These are phyloP conservation scores for Kalanchoe fedtschenkoi DNA, from an alignment of 164 flowering plant genomes.

Conservation along the genomic window DNA sequence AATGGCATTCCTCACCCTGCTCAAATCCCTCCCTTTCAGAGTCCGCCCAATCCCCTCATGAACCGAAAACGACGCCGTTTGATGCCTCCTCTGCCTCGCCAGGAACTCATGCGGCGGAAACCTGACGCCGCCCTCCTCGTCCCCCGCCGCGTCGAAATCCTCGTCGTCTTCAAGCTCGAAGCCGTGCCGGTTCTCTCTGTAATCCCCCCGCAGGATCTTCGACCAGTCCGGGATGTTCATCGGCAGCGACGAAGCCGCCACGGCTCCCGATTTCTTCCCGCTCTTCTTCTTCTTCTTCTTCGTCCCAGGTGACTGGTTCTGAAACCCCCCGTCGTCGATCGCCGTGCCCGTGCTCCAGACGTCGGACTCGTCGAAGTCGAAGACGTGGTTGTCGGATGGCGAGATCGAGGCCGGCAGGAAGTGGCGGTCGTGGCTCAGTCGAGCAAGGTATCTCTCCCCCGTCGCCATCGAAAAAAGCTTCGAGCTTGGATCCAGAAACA, in stretches of 20 bases:
- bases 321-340: constrained; percentile 24
- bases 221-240: constrained; percentile 35
- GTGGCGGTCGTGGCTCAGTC: too few relatives aligned
- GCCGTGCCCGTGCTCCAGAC: constrained; percentile 27
- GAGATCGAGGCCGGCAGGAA: too few relatives aligned
- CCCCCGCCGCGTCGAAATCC: constrained; percentile 16
- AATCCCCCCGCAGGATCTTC: constrained; percentile 32
- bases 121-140: constrained; percentile 14
- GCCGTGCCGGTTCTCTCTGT: constrained; percentile 14
- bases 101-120: constrained; percentile 40
- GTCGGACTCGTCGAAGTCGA: constrained; percentile 53
- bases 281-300: constrained; percentile 16
- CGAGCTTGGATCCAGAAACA: neutral
- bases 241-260: constrained; percentile 26
- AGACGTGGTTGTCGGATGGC: constrained; percentile 15
- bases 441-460: neutral
- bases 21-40: constrained; percentile 33
- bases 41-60: constrained; percentile 44
- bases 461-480: neutral
- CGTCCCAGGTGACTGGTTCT: constrained; percentile 11
- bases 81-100: constrained; percentile 15
- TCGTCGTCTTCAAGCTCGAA: too few relatives aligned
- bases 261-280: constrained; percentile 4
- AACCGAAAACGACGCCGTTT: constrained; percentile 31
- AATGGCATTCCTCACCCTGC: constrained; percentile 31